Percentiles rank a stretch among this genome's conserved stretches.
phyloP scores from a whole-genome alignment of 768 basidiomycete species.

The Porphyrellus cyaneotinctus region DNA sequence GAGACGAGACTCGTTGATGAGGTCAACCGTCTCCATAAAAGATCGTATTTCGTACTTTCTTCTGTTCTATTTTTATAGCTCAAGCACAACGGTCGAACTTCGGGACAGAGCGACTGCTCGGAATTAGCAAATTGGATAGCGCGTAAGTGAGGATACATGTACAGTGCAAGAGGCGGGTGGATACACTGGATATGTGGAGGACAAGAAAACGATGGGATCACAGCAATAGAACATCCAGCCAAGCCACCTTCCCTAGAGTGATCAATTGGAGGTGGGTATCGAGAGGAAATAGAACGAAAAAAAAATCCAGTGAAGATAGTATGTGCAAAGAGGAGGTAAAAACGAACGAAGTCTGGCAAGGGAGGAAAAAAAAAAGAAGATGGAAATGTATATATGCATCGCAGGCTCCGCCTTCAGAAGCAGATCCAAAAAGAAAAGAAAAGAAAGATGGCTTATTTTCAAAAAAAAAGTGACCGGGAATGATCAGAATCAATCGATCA shows the following conservation, averaged over 20 bases:
- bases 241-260: neutral
- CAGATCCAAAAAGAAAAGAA: no score
- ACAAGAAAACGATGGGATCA: neutral
- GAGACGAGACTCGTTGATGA: neutral
- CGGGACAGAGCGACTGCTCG: neutral
- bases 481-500: neutral
- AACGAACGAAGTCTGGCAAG: neutral
- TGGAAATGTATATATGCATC: neutral
- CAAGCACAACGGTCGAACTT: neutral
- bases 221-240: slow-evolving; percentile 1
- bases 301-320: slow-evolving; percentile 2
- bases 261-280: slow-evolving; percentile 9
- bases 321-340: neutral
- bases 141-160: slow-evolving; percentile 21
- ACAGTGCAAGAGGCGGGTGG: slow-evolving; percentile 9
- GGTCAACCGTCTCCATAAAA: neutral
- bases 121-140: slow-evolving; percentile 16
- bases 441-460: no score
- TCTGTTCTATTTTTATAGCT: neutral
- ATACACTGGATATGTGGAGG: slow-evolving; percentile 18
- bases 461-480: neutral
- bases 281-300: neutral
- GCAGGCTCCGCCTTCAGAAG: neutral
- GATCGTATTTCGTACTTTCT: slow-evolving; percentile 1
- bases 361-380: neutral